Evolutionary conservation across 345 rosid genomes (phyloP).

Genomic region (Gossypium anomalum): DNA sequence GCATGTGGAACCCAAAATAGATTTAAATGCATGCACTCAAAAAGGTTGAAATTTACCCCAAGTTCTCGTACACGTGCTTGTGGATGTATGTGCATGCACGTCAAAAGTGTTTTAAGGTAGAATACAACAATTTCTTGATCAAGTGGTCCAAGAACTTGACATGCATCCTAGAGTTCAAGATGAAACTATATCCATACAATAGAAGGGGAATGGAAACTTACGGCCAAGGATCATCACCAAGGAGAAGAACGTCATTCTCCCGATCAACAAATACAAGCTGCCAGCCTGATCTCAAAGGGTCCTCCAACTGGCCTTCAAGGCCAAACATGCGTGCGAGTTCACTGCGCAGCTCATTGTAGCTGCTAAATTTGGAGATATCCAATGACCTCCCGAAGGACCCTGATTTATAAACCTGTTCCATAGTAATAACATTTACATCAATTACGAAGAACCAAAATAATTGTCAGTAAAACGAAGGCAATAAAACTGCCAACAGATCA

Average conservation of each 20-base stretch:
- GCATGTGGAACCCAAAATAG: neutral
- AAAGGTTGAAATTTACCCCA: neutral
- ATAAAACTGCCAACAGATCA: neutral
- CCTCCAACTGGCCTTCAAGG: slow-evolving; percentile 99
- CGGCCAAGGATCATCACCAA: slow-evolving; percentile 99
- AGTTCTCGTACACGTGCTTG: neutral
- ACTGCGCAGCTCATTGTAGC: slow-evolving; percentile 93
- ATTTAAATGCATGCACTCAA: slow-evolving; percentile 6
- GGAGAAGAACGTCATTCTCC: slow-evolving; percentile 99
- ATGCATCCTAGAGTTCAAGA: neutral
- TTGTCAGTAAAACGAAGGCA: neutral
- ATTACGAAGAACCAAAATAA: neutral
- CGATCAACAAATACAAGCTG: slow-evolving; percentile 99
- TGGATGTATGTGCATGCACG: neutral
- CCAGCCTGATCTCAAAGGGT: slow-evolving; percentile 99
- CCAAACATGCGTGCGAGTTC: slow-evolving; percentile 94
- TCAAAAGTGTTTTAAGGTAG: neutral
- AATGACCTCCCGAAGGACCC: slow-evolving; percentile 92
- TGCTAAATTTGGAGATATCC: slow-evolving; percentile 88
- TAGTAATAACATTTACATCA: neutral
- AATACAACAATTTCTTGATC: neutral
- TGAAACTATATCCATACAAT: neutral
- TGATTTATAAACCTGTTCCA: slow-evolving; percentile 74
- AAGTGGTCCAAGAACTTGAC: neutral
- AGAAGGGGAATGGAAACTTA: slow-evolving; percentile 35